Evolutionary conservation across 176 grass and related monocot genomes (phyloP).

Genomic region (Oryza meyeriana): DNA sequence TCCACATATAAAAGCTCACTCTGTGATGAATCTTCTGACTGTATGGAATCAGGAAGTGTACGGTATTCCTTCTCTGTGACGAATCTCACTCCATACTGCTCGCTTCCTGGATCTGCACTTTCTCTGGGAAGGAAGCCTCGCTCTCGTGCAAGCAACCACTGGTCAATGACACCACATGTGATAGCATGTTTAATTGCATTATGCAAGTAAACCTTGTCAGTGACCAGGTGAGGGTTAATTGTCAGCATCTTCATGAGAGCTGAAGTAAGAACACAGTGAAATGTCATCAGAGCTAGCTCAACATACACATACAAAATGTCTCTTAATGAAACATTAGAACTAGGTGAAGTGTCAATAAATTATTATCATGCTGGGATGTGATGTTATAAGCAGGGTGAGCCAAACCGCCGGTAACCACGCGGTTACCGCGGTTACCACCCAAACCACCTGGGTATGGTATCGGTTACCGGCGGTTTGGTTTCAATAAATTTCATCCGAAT

Average conservation of each 20-base stretch:
- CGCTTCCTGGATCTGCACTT: constrained; percentile 15
- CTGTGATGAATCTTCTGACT: neutral
- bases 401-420: too few relatives aligned
- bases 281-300: constrained; percentile 13
- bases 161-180: constrained; percentile 65
- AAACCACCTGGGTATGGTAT: too few relatives aligned
- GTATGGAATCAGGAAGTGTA: constrained; percentile 25
- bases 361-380: constrained; percentile 1
- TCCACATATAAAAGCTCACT: constrained; percentile 27
- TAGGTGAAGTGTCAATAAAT: neutral
- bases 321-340: constrained; percentile 11
- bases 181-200: constrained; percentile 57
- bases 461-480: too few relatives aligned
- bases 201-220: constrained; percentile 69
- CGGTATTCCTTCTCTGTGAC: constrained; percentile 64
- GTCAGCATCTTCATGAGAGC: constrained; percentile 72
- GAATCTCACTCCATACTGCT: constrained; percentile 31
- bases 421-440: too few relatives aligned
- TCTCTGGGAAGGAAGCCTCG: constrained; percentile 56
- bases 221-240: constrained; percentile 47
- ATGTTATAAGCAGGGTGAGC: neutral
- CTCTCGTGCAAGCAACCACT: constrained; percentile 55
- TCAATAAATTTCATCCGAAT: too few relatives aligned
- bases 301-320: neutral
- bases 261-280: constrained; percentile 27